Evolutionary conservation across 2,329 filamentous ascomycete genomes (phyloP).

Genomic region (Xylaria polymorpha): DNA sequence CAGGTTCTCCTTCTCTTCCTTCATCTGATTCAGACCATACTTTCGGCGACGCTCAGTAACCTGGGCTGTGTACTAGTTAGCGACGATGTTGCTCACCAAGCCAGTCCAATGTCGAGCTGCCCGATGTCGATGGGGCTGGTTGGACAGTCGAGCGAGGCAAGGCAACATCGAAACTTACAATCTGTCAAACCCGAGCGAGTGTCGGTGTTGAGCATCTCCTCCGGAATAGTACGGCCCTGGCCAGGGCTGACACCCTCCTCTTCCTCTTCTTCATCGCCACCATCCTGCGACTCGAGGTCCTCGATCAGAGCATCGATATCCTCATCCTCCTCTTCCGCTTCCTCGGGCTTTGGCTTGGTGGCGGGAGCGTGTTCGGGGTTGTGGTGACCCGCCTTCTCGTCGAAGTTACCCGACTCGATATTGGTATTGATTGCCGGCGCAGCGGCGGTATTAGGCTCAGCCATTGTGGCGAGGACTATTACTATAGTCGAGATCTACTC

Average conservation of each 20-base stretch:
- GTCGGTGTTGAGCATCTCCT: slow-evolving; percentile 83
- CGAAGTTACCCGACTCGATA: slow-evolving; percentile 73
- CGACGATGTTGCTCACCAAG: slow-evolving; percentile 7
- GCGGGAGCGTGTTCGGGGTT: slow-evolving; percentile 51
- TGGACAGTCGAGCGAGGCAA: slow-evolving; percentile 46
- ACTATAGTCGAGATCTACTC: slow-evolving; percentile 41
- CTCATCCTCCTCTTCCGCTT: slow-evolving; percentile 80
- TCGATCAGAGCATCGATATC: slow-evolving; percentile 89
- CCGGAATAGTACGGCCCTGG: slow-evolving; percentile 66
- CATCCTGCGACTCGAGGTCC: slow-evolving; percentile 86
- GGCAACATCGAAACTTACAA: slow-evolving; percentile 65
- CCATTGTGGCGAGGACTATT: slow-evolving; percentile 58
- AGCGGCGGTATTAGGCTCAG: slow-evolving; percentile 64
- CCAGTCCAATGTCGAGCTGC: neutral
- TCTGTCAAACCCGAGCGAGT: slow-evolving; percentile 77
- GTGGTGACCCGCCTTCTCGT: slow-evolving; percentile 67
- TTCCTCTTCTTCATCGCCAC: slow-evolving; percentile 73
- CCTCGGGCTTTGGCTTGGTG: slow-evolving; percentile 58
- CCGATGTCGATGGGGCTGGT: slow-evolving; percentile 55
- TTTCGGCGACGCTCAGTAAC: slow-evolving; percentile 63
- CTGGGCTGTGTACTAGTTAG: slow-evolving; percentile 45
- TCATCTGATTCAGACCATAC: slow-evolving; percentile 89
- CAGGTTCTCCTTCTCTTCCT: slow-evolving; percentile 88
- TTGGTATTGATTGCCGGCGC: slow-evolving; percentile 71
- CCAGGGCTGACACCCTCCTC: slow-evolving; percentile 63